Conservation (phyloP, 2,329 filamentous ascomycete species). For the Aspergillus japonicus region DNA sequence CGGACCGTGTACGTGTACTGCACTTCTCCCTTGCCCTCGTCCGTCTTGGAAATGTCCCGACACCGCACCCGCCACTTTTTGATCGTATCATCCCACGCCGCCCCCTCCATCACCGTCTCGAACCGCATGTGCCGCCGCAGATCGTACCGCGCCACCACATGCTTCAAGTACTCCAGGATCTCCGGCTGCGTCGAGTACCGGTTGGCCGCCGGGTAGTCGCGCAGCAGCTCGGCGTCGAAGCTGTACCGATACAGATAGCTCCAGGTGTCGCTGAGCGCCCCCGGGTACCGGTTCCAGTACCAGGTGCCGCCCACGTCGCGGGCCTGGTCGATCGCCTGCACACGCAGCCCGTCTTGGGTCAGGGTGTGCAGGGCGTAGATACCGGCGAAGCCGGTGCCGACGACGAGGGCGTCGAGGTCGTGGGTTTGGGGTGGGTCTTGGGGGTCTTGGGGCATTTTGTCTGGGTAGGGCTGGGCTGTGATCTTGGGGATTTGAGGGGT, state of each 20-base stretch:
- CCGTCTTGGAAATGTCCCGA: no score
- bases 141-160: conserved; percentile 24
- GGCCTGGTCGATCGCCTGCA: conserved; percentile 42
- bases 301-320: conserved; percentile 44
- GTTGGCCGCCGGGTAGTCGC: conserved; percentile 6
- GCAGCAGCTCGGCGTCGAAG: conserved; percentile 26
- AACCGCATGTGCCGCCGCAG: conserved; percentile 23
- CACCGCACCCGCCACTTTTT: conserved; percentile 17
- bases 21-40: no score
- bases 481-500: no score
- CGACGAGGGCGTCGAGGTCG: conserved; percentile 38
- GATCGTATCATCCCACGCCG: conserved; percentile 12
- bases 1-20: background rate
- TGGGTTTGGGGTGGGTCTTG: background rate
- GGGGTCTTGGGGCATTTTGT: no score
- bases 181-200: conserved; percentile 24
- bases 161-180: conserved; percentile 28
- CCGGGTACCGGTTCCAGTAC: conserved; percentile 49
- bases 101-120: conserved; percentile 16
- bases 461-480: no score
- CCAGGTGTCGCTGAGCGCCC: conserved; percentile 42
- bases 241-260: conserved; percentile 28
- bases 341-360: conserved; percentile 36
- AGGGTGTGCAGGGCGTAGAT: conserved; percentile 39
- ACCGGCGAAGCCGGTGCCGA: conserved; percentile 44